Conservation (phyloP, 352 stramenopile genomes). For the Elongisporangium anandrum region DNA sequence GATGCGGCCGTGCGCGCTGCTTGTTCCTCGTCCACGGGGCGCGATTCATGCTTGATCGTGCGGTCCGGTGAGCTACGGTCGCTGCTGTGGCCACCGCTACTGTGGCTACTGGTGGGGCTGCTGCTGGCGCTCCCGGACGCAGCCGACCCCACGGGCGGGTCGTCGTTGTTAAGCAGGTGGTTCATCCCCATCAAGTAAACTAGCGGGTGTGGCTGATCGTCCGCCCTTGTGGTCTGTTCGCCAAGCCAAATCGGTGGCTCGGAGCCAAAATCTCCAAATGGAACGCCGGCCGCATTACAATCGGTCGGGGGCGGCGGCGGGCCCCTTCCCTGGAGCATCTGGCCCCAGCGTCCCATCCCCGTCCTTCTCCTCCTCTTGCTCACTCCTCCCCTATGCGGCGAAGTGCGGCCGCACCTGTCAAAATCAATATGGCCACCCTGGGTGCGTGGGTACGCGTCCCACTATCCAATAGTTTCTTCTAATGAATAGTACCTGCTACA, state of each 20-base stretch:
- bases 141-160: not conserved
- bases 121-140: constrained; percentile 3
- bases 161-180: not conserved
- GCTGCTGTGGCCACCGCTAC: not conserved
- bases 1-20: not conserved
- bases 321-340: not conserved
- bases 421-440: not conserved
- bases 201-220: not conserved
- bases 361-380: not conserved
- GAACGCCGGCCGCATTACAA: not conserved
- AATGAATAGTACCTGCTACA: not conserved
- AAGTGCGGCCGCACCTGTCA: not conserved
- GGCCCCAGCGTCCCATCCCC: not conserved
- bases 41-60: not conserved
- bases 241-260: not conserved
- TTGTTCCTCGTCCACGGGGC: not conserved
- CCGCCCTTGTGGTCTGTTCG: not conserved
- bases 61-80: not conserved
- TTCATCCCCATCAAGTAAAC: not conserved
- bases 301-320: not conserved
- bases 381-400: not conserved
- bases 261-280: not conserved
- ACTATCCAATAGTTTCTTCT: not conserved
- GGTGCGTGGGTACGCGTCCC: not conserved
- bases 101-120: constrained; percentile 6